phyloP scores from a whole-genome alignment of 2,329 filamentous ascomycete genomes.

The Fusarium sp. region DNA sequence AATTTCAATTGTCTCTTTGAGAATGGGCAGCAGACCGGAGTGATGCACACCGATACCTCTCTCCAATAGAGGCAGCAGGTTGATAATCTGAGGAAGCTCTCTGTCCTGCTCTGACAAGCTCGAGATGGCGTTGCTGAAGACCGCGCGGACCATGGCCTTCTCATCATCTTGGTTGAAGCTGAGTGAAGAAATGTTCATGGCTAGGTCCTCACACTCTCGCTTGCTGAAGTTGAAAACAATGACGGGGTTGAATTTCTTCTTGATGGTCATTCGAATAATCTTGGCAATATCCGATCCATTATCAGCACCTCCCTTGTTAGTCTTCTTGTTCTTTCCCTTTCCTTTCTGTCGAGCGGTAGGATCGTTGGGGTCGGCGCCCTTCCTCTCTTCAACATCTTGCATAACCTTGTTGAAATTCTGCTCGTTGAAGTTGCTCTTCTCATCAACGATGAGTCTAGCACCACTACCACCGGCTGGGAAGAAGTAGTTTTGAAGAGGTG shows the following conservation, averaged over 20 bases:
- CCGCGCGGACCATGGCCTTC: constrained; percentile 92
- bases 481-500: constrained; percentile 96
- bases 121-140: constrained; percentile 93
- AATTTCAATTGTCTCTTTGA: constrained; percentile 99
- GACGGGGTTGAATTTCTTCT: constrained; percentile 96
- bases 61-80: constrained; percentile 88
- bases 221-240: constrained; percentile 99
- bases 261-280: constrained; percentile 99
- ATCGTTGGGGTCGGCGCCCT: constrained; percentile 85
- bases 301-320: constrained; percentile 85
- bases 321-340: constrained; percentile 91
- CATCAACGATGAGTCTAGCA: constrained; percentile 93
- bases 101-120: constrained; percentile 93
- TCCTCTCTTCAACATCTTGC: constrained; percentile 87
- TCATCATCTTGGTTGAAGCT: constrained; percentile 97
- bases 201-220: constrained; percentile 91
- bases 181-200: constrained; percentile 85
- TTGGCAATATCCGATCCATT: constrained; percentile 90
- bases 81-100: constrained; percentile 86
- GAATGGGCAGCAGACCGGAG: constrained; percentile 91
- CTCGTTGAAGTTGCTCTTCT: constrained; percentile 95
- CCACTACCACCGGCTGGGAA: constrained; percentile 93
- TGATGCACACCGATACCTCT: constrained; percentile 98
- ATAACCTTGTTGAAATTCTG: constrained; percentile 98
- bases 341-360: constrained; percentile 84